These are phyloP conservation scores for Brasenia schreberi DNA, from an alignment of 164 flowering plant genomes.

Conservation along the genomic window DNA sequence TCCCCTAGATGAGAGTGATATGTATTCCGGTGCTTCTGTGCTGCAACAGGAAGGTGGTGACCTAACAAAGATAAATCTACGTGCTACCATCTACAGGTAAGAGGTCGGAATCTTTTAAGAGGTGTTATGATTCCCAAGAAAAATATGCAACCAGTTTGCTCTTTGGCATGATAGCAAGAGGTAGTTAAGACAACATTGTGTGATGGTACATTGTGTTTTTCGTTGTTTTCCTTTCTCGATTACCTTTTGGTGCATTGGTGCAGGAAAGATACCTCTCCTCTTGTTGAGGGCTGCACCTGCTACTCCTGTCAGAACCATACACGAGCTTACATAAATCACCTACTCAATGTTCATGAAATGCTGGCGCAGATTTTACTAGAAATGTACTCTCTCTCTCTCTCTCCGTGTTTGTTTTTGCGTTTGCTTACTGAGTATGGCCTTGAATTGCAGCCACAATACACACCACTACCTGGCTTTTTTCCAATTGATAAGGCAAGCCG, in stretches of 20 bases:
- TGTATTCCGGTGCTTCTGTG: conserved; percentile 10
- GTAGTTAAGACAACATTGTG: background rate
- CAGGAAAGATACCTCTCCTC: conserved; percentile 75
- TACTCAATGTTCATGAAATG: conserved; percentile 92
- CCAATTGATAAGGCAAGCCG: conserved; percentile 53
- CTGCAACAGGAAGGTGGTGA: conserved; percentile 30
- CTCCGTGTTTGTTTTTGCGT: background rate
- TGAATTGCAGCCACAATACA: conserved; percentile 67
- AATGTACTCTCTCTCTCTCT: conserved; percentile 31
- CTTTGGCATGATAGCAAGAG: background rate
- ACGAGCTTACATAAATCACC: conserved; percentile 78
- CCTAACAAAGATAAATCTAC: conserved; percentile 61
- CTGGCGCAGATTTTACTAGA: conserved; percentile 78
- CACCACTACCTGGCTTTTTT: conserved; percentile 75
- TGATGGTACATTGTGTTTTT: background rate
- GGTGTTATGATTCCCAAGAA: no score
- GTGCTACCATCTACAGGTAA: conserved; percentile 62
- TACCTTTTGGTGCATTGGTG: conserved; percentile 1
- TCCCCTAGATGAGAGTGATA: conserved; percentile 23
- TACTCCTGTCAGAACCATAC: conserved; percentile 85
- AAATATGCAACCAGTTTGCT: background rate
- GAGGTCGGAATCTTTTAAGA: background rate
- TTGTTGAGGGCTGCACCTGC: conserved; percentile 50
- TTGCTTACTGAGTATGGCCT: background rate
- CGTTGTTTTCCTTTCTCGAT: background rate